Percentiles rank a stretch among this genome's conserved stretches.
These are phyloP conservation scores for Sclerotiophoma versabilis DNA, from an alignment of 2,329 filamentous ascomycete species.

Conservation along the genomic window DNA sequence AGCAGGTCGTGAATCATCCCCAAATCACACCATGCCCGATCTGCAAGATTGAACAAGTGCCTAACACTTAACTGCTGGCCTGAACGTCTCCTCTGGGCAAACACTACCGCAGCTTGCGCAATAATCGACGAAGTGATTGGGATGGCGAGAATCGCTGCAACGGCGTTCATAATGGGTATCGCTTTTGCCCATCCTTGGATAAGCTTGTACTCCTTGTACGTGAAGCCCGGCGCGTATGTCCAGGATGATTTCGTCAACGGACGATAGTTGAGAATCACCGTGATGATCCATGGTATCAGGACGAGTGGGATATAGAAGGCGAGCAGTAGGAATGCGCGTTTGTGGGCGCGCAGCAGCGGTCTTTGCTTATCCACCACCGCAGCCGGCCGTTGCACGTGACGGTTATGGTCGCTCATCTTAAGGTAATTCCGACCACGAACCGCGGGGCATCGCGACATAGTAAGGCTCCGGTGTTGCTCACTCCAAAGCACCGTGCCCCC, in stretches of 20 bases:
- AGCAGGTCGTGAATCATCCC: neutral
- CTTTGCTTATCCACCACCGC: neutral
- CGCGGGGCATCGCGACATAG: neutral
- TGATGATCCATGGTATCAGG: slow-evolving; percentile 13
- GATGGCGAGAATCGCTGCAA: slow-evolving; percentile 16
- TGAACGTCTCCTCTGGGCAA: slow-evolving; percentile 10
- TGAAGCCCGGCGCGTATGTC: slow-evolving; percentile 2
- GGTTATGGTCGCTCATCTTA: neutral
- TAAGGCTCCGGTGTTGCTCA: neutral
- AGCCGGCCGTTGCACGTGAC: neutral
- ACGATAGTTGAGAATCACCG: slow-evolving; percentile 3
- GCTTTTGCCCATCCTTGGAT: slow-evolving; percentile 12
- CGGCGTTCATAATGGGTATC: slow-evolving; percentile 9
- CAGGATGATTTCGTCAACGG: slow-evolving; percentile 6
- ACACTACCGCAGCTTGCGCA: slow-evolving; percentile 23
- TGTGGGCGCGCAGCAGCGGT: neutral
- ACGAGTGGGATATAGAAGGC: slow-evolving; percentile 9
- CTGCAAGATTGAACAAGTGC: slow-evolving; percentile 21
- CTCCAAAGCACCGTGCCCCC: neutral
- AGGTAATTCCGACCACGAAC: neutral
- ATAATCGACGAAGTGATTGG: slow-evolving; percentile 22
- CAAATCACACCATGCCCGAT: slow-evolving; percentile 15
- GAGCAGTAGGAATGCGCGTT: slow-evolving; percentile 55
- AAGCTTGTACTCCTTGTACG: slow-evolving; percentile 4
- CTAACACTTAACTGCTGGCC: slow-evolving; percentile 11